A percentile compares a stretch with the other conserved stretches of the same genome.
Conservation (phyloP, 176 grass and related monocot species). For the Oryza rufipogon region DNA sequence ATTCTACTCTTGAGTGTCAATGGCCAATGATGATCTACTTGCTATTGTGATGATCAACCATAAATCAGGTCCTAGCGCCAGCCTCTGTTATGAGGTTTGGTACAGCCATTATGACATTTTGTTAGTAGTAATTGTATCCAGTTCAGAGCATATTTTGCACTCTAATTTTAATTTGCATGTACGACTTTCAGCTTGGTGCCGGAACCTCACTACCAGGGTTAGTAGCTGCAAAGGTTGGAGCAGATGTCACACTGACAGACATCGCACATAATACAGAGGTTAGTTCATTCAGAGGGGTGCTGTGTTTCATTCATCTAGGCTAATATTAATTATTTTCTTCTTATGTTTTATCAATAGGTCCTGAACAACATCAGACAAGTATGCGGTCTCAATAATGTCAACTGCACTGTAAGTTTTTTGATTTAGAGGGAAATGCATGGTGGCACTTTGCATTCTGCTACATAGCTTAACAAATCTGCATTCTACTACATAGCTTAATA, state of each 20-base stretch:
- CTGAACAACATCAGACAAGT: constrained; percentile 73
- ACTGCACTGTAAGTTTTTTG: constrained; percentile 59
- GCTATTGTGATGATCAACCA: background rate
- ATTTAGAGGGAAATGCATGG: background rate
- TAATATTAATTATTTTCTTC: background rate
- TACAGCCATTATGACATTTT: background rate
- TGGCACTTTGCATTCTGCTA: background rate
- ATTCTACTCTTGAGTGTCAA: background rate
- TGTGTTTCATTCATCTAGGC: background rate
- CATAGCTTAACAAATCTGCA: too few species aligned
- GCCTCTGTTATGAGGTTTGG: too few species aligned
- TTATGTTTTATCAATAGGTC: constrained; percentile 51
- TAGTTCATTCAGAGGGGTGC: background rate
- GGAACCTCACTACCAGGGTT: constrained; percentile 80
- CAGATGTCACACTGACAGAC: constrained; percentile 74
- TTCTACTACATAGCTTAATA: too few species aligned
- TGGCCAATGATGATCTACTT: background rate
- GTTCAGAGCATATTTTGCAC: background rate
- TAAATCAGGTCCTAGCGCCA: background rate
- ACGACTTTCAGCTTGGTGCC: constrained; percentile 56
- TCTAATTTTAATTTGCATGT: constrained; percentile 1
- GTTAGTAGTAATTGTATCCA: background rate
- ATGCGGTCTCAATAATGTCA: constrained; percentile 60
- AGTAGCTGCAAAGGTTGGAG: constrained; percentile 79
- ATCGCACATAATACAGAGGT: constrained; percentile 64